A percentile compares a stretch with the other conserved stretches of the same genome.
These are phyloP conservation scores for Henckelia pumila DNA, from an alignment of 257 asterid species.

Conservation along the genomic window DNA sequence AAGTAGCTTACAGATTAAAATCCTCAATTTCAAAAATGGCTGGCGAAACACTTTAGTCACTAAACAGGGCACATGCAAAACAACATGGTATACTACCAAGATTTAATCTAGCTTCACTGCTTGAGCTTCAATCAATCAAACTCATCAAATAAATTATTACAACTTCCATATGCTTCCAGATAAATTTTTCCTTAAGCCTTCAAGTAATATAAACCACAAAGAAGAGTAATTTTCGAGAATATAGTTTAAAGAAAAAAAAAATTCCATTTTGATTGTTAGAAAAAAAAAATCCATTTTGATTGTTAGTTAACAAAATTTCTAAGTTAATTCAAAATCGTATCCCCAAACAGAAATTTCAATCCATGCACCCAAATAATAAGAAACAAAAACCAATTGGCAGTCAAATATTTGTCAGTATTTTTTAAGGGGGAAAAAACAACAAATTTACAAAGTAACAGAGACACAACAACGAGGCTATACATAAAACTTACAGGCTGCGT, in stretches of 20 bases:
- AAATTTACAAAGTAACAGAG: background rate
- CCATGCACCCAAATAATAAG: background rate
- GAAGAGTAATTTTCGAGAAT: background rate
- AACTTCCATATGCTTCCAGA: too few species aligned
- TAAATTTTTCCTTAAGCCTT: too few species aligned
- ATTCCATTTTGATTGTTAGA: background rate
- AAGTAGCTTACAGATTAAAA: background rate
- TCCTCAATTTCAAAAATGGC: background rate
- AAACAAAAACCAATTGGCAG: background rate
- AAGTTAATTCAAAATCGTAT: background rate
- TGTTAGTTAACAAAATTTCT: too few species aligned
- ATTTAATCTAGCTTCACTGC: too few species aligned
- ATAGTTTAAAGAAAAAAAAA: too few species aligned
- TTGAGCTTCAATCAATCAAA: too few species aligned
- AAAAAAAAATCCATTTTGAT: too few species aligned
- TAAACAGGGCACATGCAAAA: too few species aligned
- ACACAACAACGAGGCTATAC: background rate
- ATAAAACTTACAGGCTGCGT: constrained; percentile 46
- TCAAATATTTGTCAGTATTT: background rate
- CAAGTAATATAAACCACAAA: too few species aligned
- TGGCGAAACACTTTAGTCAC: too few species aligned
- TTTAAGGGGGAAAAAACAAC: background rate
- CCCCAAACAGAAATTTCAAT: background rate
- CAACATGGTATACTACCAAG: too few species aligned
- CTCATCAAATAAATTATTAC: background rate